Percentiles rank a stretch among this genome's conserved stretches.
These are phyloP conservation scores for Elongisporangium prolatum DNA, from an alignment of 352 stramenopile genomes.

Conservation along the genomic window DNA sequence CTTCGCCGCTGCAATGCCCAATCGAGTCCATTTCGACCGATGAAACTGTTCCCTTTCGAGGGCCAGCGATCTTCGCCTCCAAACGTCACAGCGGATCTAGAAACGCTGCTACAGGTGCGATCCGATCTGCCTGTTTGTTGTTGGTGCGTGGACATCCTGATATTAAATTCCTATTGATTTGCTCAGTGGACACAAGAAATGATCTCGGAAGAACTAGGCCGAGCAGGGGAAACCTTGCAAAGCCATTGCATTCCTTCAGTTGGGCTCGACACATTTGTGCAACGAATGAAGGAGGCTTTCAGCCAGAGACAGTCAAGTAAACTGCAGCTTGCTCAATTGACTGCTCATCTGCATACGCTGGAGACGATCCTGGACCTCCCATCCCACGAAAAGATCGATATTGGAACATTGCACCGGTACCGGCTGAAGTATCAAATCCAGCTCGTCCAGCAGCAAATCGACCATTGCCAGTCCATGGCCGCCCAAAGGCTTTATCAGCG, in stretches of 20 bases:
- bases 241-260: neutral
- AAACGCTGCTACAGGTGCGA: conserved; percentile 1
- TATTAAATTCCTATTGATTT: neutral
- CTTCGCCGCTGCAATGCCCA: neutral
- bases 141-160: no score
- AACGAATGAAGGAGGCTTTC: neutral
- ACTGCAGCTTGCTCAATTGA: conserved; percentile 2
- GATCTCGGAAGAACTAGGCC: neutral
- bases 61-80: neutral
- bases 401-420: neutral
- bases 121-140: neutral
- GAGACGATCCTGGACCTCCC: conserved; percentile 7
- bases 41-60: conserved; percentile 1
- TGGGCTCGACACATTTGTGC: neutral
- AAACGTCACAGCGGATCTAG: neutral
- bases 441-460: conserved; percentile 1
- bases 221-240: neutral
- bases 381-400: neutral
- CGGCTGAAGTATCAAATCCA: neutral
- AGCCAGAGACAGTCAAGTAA: neutral
- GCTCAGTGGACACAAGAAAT: neutral
- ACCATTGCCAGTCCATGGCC: conserved; percentile 24
- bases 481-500: conserved; percentile 30
- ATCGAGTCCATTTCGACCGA: neutral
- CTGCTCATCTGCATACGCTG: conserved; percentile 8